Evolutionary conservation across 2,329 filamentous ascomycete species (phyloP).

Genomic region (Whalleya microplaca): DNA sequence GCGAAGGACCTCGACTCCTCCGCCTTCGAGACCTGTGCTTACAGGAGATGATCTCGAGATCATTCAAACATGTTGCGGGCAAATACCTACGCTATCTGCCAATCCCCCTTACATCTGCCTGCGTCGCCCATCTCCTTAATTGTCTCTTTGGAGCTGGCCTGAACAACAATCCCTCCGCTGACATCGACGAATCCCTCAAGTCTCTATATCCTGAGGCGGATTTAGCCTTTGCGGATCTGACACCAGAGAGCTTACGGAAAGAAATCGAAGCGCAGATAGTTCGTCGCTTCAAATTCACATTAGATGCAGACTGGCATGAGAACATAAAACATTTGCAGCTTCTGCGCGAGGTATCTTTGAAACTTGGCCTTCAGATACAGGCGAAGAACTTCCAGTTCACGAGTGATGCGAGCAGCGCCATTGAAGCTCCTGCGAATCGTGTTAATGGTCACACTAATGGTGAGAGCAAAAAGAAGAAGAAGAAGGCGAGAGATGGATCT

Average conservation of each 20-base stretch:
- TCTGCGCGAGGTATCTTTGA: constrained; percentile 85
- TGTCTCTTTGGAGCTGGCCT: constrained; percentile 80
- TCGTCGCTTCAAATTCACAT: constrained; percentile 75
- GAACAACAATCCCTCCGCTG: constrained; percentile 77
- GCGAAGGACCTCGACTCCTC: constrained; percentile 71
- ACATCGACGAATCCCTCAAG: constrained; percentile 75
- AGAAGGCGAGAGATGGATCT: constrained; percentile 59
- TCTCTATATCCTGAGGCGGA: constrained; percentile 80
- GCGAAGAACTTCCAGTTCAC: constrained; percentile 77
- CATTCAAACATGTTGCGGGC: constrained; percentile 90
- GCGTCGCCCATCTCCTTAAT: constrained; percentile 87
- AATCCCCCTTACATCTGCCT: constrained; percentile 76
- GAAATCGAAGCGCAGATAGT: constrained; percentile 74
- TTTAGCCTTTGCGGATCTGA: constrained; percentile 78
- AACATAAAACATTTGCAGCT: constrained; percentile 77
- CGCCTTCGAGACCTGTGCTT: constrained; percentile 77
- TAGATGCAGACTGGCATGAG: constrained; percentile 70
- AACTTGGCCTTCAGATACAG: constrained; percentile 86
- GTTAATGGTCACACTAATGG: constrained; percentile 46
- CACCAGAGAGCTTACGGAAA: constrained; percentile 69
- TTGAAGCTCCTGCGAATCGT: constrained; percentile 39
- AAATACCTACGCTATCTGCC: constrained; percentile 80
- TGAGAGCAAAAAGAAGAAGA: constrained; percentile 65
- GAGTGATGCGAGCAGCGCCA: constrained; percentile 36
- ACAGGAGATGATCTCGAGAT: constrained; percentile 93